phyloP scores from a whole-genome alignment of 2,329 filamentous ascomycete species.

The Alternaria novae-zelandiae region DNA sequence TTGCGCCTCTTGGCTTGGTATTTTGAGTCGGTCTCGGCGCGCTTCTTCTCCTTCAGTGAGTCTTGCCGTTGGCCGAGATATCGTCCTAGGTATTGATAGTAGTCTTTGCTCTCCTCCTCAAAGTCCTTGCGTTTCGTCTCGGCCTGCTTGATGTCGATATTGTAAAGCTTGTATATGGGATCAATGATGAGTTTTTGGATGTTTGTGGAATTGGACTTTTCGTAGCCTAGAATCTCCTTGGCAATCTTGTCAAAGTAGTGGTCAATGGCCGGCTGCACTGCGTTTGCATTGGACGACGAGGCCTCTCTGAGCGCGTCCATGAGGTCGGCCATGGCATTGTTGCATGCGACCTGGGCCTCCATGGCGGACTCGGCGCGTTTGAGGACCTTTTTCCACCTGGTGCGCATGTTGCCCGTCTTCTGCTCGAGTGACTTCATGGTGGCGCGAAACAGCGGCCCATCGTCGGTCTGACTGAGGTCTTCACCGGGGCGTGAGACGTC shows the following conservation, averaged over 20 bases:
- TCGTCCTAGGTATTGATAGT: slow-evolving; percentile 91
- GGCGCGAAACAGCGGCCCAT: slow-evolving; percentile 93
- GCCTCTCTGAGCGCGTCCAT: slow-evolving; percentile 87
- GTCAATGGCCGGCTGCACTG: slow-evolving; percentile 94
- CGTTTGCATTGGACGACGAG: slow-evolving; percentile 89
- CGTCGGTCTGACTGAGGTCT: slow-evolving; percentile 79
- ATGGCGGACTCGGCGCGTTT: slow-evolving; percentile 92
- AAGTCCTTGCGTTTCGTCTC: slow-evolving; percentile 97
- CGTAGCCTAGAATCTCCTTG: slow-evolving; percentile 84
- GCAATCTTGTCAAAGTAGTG: slow-evolving; percentile 99
- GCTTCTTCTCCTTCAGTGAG: slow-evolving; percentile 96
- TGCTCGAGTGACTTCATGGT: slow-evolving; percentile 97
- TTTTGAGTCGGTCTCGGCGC: slow-evolving; percentile 91
- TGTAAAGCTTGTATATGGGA: slow-evolving; percentile 88
- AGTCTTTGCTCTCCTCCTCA: slow-evolving; percentile 98
- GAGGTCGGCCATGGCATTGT: slow-evolving; percentile 82
- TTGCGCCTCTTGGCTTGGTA: slow-evolving; percentile 93
- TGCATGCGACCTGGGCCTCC: slow-evolving; percentile 78
- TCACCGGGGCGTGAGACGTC: slow-evolving; percentile 89
- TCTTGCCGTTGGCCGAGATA: slow-evolving; percentile 97
- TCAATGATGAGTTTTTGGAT: slow-evolving; percentile 95
- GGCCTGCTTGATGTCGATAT: slow-evolving; percentile 95
- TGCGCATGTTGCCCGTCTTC: slow-evolving; percentile 92
- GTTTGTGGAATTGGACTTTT: slow-evolving; percentile 81
- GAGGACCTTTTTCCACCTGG: slow-evolving; percentile 93